Percentiles rank a stretch among this genome's conserved stretches.
These are phyloP conservation scores for Zygoascus ofunaensis DNA, from an alignment of 805 yeast species.

Conservation along the genomic window DNA sequence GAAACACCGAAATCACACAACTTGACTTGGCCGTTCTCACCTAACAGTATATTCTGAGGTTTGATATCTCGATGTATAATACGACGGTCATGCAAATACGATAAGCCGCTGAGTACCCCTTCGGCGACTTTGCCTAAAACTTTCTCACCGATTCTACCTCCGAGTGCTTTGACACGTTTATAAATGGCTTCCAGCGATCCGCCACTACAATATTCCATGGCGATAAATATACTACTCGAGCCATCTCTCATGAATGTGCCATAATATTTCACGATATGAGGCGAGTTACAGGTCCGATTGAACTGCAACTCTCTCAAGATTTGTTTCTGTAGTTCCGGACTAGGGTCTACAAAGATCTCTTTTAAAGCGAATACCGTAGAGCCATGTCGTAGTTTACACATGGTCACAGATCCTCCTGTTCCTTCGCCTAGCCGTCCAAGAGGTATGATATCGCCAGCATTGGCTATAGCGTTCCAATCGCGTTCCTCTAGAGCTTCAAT, in stretches of 20 bases:
- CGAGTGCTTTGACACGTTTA: constrained; percentile 58
- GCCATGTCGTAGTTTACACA: constrained; percentile 57
- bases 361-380: constrained; percentile 73
- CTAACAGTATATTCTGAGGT: constrained; percentile 84
- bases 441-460: constrained; percentile 53
- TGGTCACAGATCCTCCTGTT: constrained; percentile 81
- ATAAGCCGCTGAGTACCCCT: constrained; percentile 72
- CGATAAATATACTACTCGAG: constrained; percentile 75
- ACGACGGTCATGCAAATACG: constrained; percentile 77
- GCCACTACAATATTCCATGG: constrained; percentile 98
- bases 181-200: constrained; percentile 85
- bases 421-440: constrained; percentile 83
- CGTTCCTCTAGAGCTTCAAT: constrained; percentile 49
- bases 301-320: constrained; percentile 85
- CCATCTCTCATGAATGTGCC: constrained; percentile 81
- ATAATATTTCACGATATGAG: constrained; percentile 81
- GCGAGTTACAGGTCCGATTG: constrained; percentile 72
- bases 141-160: constrained; percentile 86
- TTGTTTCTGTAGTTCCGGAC: constrained; percentile 82
- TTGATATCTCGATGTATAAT: constrained; percentile 94
- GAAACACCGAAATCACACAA: constrained; percentile 96
- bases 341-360: constrained; percentile 63
- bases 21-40: constrained; percentile 71
- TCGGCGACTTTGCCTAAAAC: constrained; percentile 87
- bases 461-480: constrained; percentile 62